Base-by-base conservation (phyloP, 1,284 basidiomycete genomes). In the Boletellus deceptivus region DNA sequence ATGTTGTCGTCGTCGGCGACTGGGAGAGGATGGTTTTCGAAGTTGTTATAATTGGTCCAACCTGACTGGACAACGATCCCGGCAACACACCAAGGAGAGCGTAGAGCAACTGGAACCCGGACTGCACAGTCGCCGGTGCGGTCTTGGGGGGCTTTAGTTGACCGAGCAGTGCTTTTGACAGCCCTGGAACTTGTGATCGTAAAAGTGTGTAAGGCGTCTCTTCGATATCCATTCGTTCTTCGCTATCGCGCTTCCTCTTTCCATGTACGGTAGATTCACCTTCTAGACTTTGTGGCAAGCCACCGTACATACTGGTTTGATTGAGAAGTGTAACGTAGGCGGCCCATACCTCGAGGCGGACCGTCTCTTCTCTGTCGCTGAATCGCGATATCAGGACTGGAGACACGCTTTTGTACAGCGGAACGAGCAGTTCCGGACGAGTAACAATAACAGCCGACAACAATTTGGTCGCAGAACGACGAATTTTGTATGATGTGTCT, bases 401-500 rank as follows among this genome's bases (percentile, higher is more conserved):
- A 0, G 93, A 91, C 6, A 98, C 85, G 5, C 83, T 82, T 64
- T 84, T 85, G 73, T 92, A 96, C 46, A 97, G 79, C 2, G 85
- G 76, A 5, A 77, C 71, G 4, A 98, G 77, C 3, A 95, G 75
- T 64, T 97, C 96, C 1, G 93, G 88, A 11, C 93, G 88, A 5
- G 95, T 96, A 14, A 81, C 83, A 56, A 98, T 87, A 43, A 97
- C 77, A 2, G 91, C 89, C 13, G 85, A 76, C 13, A 99, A 78
- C 2, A 98, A 76, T 67, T 98, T 98, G 22, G 93, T 93, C 5
- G 97, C 88, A 4, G 92, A 89, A 47, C 96, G 83, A 54, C 97
- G 86, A 54, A 98, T 93, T 72, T 98, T 98, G 83, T 98, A 99
- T 0, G 95, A 98, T n/a, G 92, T 89, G 66, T 99, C 97, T 65